These are phyloP conservation scores for Geosmithia morbida DNA, from an alignment of 2,329 filamentous ascomycete species.

Conservation along the genomic window DNA sequence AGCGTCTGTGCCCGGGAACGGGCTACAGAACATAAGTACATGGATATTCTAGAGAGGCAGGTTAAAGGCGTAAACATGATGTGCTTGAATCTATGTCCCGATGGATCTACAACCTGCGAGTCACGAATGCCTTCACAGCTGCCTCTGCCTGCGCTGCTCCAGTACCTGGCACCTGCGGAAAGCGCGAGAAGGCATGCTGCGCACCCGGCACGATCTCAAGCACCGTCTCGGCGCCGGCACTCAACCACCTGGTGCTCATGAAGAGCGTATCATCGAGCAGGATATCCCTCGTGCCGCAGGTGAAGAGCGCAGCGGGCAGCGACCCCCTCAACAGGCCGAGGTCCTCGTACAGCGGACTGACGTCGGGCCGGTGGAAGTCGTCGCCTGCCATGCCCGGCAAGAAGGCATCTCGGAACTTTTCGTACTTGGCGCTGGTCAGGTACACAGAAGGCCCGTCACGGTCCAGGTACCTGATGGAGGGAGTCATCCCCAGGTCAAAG, in stretches of 20 bases:
- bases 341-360: conserved; percentile 3
- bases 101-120: background rate
- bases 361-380: background rate
- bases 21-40: too few species aligned
- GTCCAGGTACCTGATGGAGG: background rate
- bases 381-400: background rate
- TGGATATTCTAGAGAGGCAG: too few species aligned
- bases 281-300: conserved; percentile 5
- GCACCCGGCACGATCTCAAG: conserved; percentile 5
- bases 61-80: too few species aligned
- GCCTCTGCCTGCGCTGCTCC: background rate
- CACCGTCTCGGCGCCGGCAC: conserved; percentile 4
- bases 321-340: conserved; percentile 1
- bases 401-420: background rate
- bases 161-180: background rate
- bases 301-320: conserved; percentile 5
- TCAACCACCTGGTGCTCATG: conserved; percentile 6
- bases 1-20: too few species aligned
- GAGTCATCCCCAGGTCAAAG: background rate
- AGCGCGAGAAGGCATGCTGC: conserved; percentile 4
- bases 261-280: conserved; percentile 6
- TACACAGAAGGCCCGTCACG: background rate
- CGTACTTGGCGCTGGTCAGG: background rate
- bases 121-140: background rate
- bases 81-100: too few species aligned